Base-by-base conservation (phyloP, 2,329 filamentous ascomycete species). In the Penicillium nordicum region DNA sequence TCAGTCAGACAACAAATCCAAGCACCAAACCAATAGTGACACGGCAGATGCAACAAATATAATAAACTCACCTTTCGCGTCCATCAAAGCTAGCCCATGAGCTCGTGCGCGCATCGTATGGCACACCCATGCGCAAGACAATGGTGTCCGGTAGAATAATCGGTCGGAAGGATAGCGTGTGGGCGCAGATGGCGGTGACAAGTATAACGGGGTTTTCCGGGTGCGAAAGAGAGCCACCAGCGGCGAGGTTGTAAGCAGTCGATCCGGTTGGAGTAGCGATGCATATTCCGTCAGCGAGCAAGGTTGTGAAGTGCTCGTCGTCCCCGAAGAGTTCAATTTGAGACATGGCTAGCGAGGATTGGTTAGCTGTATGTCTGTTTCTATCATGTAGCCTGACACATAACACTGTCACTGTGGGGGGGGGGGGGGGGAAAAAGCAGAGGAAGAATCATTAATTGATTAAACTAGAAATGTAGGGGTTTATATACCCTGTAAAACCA, bases 1-100 rank as follows among this genome's bases (percentile, higher is more conserved):
- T 54, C 42, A 64, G 52, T 74, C 51, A 43, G 29, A 18, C 11
- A 18, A 57, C 44, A 23, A 10, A 21, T 4, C 29, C 12, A 30
- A n/a, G 18, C 16, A 14, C 32, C 25, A 44, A 12, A 34, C 10
- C 9, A 43, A 37, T 30, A 10, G n/a, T 18, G 7, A 30, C 14
- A 21, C 16, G 16, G 37, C n/a, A 38, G 6, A 23, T 23, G 12
- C 5, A 11, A 18, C n/a, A 23, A 16, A 32, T 29, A 27, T 30
- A 18, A n/a, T 1, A 45, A 41, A 56, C 74, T 65, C 66, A 82
- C 76, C 92, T 85, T 78, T 97, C 91, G 59, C 92, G 84, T 1
- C 94, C 94, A 74, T 99, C 94, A 71, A 99, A 99, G 73, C 91
- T 96, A n/a, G 92, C 94, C 93, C 94, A 99, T 40, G 89, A 92